Evolutionary conservation across 1,284 basidiomycete species (phyloP).

Genomic region (Ustilago trichophora): DNA sequence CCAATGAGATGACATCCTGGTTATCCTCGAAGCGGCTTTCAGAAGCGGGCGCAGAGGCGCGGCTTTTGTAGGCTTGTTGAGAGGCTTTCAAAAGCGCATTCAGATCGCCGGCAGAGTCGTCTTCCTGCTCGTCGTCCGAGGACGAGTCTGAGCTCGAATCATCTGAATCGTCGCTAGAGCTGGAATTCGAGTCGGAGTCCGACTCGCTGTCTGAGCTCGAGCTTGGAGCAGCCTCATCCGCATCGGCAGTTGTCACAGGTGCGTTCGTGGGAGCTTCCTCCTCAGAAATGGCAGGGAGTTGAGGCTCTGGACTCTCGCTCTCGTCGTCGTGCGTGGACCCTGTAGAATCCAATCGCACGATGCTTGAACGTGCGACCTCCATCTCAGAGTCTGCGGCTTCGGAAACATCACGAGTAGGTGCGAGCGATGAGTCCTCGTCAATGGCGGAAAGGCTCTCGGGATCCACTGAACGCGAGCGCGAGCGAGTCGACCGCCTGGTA

Average conservation of each 20-base stretch:
- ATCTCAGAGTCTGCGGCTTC: conserved; percentile 6
- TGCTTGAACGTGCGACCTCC: conserved; percentile 4
- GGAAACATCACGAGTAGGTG: neutral
- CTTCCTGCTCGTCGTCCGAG: conserved; percentile 22
- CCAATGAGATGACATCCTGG: conserved; percentile 47
- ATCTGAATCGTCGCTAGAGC: conserved; percentile 10
- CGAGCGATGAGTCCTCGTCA: conserved; percentile 4
- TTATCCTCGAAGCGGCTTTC: conserved; percentile 37
- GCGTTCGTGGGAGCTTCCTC: neutral
- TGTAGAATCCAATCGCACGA: neutral
- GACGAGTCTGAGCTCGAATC: conserved; percentile 26
- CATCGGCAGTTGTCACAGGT: neutral
- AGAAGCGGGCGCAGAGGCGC: conserved; percentile 3
- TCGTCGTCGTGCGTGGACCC: neutral
- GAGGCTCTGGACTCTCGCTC: conserved; percentile 2
- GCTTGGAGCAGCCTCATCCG: neutral
- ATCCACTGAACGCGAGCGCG: conserved; percentile 34
- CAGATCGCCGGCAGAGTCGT: conserved; percentile 15
- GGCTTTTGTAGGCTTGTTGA: conserved; percentile 34
- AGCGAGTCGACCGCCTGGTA: conserved; percentile 27
- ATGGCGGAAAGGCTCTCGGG: conserved; percentile 17
- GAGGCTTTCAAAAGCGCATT: conserved; percentile 44
- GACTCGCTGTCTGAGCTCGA: conserved; percentile 8
- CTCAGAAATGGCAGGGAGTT: conserved; percentile 17
- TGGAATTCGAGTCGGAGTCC: conserved; percentile 9